Base-by-base conservation (phyloP, 495 filamentous ascomycete genomes). In the Hypoxylon lienhwacheense region DNA sequence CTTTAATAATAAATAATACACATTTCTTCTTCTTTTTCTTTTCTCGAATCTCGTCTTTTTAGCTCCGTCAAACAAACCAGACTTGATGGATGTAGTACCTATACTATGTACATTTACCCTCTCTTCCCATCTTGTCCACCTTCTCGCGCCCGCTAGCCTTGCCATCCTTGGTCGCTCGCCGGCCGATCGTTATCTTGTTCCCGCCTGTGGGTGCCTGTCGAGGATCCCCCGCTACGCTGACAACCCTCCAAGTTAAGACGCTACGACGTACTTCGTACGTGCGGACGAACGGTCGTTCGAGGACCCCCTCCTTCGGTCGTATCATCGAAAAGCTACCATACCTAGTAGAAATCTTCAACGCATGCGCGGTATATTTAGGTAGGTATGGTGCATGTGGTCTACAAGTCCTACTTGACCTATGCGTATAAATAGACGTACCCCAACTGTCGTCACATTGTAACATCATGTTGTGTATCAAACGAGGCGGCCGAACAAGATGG, bases 141-240 rank as follows among this genome's bases (percentile, higher is more conserved):
- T 35, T 47, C 49, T 29, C 45, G 31, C 39, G 37, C 25, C 11
- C 28, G 34, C 33, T 17, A 35, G 0, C 31, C 8, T 34, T 31
- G 28, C 21, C 19, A 22, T 12, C 39, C 43, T 35, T 12, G 14
- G 21, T 14, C n/a, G 49, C 48, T 44, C 37, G 44, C 12, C 32
- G 24, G 57, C 28, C 57, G 57, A 60, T 60, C 57, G 17, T 21
- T 49, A 54, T 60, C 49, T 60, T 35, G 45, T 54, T 40, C 57
- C 48, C 54, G 22, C 34, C 33, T 43, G 31, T 24, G 20, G 19
- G 45, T 55, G 15, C 19, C 44, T 50, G 49, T 60, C 45, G 57
- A 55, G 50, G 57, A 60, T 55, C 20, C 24, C 4, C 24, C 24
- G 8, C 24, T 8, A 40, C 24, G 50, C 26, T 42, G 16, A 35